A percentile compares a stretch with the other conserved stretches of the same genome.
phyloP scores from a whole-genome alignment of 139 green algal genomes.

The Picochlorum sp. region DNA sequence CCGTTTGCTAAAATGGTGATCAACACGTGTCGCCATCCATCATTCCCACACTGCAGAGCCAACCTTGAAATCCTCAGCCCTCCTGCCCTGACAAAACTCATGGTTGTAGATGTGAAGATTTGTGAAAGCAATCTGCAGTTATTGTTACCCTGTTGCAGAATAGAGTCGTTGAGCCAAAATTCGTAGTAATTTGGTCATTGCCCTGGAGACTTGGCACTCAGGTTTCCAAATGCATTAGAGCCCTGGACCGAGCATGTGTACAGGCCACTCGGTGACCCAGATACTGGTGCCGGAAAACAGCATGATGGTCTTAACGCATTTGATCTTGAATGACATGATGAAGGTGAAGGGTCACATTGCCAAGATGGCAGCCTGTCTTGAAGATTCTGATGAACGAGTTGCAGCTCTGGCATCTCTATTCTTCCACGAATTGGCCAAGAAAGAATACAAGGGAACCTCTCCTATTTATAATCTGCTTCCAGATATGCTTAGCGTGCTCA shows the following conservation, averaged over 20 bases:
- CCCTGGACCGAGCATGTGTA: slow-evolving; percentile 88
- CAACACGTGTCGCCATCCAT: slow-evolving; percentile 36
- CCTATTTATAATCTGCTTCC: slow-evolving; percentile 91
- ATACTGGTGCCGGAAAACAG: slow-evolving; percentile 45
- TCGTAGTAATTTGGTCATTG: slow-evolving; percentile 72
- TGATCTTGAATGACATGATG: slow-evolving; percentile 95
- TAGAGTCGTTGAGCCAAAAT: slow-evolving; percentile 36
- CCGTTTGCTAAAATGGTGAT: slow-evolving; percentile 35
- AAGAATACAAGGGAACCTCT: slow-evolving; percentile 57
- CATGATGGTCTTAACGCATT: slow-evolving; percentile 85
- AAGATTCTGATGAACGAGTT: slow-evolving; percentile 50
- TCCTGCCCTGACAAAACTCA: slow-evolving; percentile 85
- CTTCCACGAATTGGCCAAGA: slow-evolving; percentile 74
- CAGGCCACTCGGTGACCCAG: slow-evolving; percentile 44
- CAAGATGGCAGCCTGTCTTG: slow-evolving; percentile 67
- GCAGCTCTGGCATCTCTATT: slow-evolving; percentile 54
- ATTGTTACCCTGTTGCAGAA: slow-evolving; percentile 57
- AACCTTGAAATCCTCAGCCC: slow-evolving; percentile 51
- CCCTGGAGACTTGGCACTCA: slow-evolving; percentile 76
- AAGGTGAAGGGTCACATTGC: slow-evolving; percentile 91
- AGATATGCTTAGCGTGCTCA: slow-evolving; percentile 76
- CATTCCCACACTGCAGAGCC: slow-evolving; percentile 26
- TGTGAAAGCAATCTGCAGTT: slow-evolving; percentile 71
- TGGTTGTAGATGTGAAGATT: slow-evolving; percentile 71
- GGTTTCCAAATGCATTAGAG: slow-evolving; percentile 89